Conservation (phyloP, 2,329 filamentous ascomycete genomes). For the Trichoderma aggressivum region DNA sequence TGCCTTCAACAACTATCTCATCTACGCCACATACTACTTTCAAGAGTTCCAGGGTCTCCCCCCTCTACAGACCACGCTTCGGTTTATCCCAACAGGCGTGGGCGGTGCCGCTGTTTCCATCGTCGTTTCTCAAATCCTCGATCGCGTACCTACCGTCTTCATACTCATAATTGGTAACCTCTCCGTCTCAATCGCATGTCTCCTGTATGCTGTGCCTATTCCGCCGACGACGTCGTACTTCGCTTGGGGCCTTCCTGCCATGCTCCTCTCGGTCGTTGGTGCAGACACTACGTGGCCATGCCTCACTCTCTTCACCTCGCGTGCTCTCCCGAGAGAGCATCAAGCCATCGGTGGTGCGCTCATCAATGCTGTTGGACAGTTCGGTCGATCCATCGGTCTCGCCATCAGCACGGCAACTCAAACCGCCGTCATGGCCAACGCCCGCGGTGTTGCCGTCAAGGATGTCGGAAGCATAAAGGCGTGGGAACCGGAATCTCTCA, state of each 20-base stretch:
- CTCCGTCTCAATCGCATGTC: slow-evolving; percentile 50
- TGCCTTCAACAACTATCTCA: slow-evolving; percentile 64
- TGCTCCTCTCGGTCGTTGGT: slow-evolving; percentile 62
- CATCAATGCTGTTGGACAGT: slow-evolving; percentile 63
- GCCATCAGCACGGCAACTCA: slow-evolving; percentile 64
- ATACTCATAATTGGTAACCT: slow-evolving; percentile 57
- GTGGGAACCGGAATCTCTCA: slow-evolving; percentile 46
- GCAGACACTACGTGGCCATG: slow-evolving; percentile 65
- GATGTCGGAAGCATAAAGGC: slow-evolving; percentile 39
- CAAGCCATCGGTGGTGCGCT: slow-evolving; percentile 66
- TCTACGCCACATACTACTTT: slow-evolving; percentile 68
- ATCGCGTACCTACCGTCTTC: slow-evolving; percentile 55
- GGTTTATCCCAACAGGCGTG: slow-evolving; percentile 65
- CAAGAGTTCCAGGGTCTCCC: slow-evolving; percentile 62
- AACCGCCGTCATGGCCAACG: slow-evolving; percentile 55
- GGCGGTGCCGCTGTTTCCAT: slow-evolving; percentile 56
- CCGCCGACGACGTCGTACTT: slow-evolving; percentile 60
- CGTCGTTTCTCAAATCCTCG: slow-evolving; percentile 53
- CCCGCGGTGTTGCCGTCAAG: slow-evolving; percentile 43
- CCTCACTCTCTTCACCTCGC: slow-evolving; percentile 63
- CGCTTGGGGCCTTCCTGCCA: slow-evolving; percentile 63
- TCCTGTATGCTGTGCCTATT: slow-evolving; percentile 64
- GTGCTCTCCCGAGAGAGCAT: slow-evolving; percentile 58
- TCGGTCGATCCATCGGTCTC: slow-evolving; percentile 63
- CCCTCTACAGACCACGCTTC: slow-evolving; percentile 63